These are phyloP conservation scores for Paecilomyces fulvus DNA, from an alignment of 2,329 filamentous ascomycete genomes.

Conservation along the genomic window DNA sequence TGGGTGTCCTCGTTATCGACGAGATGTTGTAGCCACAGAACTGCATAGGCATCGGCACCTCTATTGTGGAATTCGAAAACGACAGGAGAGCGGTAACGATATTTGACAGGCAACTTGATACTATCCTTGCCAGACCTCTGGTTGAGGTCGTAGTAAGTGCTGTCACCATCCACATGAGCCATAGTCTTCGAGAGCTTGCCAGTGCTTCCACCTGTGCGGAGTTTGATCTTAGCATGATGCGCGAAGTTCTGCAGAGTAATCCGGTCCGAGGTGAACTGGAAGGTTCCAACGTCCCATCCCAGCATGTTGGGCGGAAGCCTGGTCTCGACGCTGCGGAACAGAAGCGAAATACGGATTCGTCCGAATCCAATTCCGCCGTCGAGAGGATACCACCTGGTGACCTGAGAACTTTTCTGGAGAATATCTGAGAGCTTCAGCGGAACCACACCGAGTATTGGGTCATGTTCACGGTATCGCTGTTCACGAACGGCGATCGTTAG, in stretches of 20 bases:
- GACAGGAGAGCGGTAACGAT: constrained; percentile 80
- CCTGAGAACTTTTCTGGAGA: constrained; percentile 77
- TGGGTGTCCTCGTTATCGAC: constrained; percentile 68
- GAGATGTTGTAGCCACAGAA: constrained; percentile 79
- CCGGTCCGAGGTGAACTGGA: constrained; percentile 69
- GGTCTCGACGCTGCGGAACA: constrained; percentile 85
- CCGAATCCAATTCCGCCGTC: constrained; percentile 92
- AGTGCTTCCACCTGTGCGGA: constrained; percentile 77
- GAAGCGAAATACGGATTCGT: constrained; percentile 73
- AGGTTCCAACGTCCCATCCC: constrained; percentile 92
- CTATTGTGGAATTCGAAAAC: constrained; percentile 79
- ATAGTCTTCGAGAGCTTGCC: constrained; percentile 61
- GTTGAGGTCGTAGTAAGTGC: constrained; percentile 53
- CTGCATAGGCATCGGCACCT: constrained; percentile 63
- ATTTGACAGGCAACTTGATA: constrained; percentile 77
- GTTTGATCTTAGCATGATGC: constrained; percentile 57
- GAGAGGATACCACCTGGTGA: constrained; percentile 90
- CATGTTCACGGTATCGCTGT: constrained; percentile 80
- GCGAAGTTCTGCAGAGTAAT: constrained; percentile 59
- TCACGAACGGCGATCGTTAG: constrained; percentile 85
- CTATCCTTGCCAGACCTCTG: constrained; percentile 42
- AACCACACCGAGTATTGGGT: constrained; percentile 87
- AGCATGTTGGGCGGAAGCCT: constrained; percentile 75
- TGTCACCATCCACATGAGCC: constrained; percentile 46
- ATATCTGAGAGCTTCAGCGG: constrained; percentile 80